Evolutionary conservation across 345 rosid genomes (phyloP), one percentile per base, ranked within the genome.

Genomic region (Gossypium australe): DNA sequence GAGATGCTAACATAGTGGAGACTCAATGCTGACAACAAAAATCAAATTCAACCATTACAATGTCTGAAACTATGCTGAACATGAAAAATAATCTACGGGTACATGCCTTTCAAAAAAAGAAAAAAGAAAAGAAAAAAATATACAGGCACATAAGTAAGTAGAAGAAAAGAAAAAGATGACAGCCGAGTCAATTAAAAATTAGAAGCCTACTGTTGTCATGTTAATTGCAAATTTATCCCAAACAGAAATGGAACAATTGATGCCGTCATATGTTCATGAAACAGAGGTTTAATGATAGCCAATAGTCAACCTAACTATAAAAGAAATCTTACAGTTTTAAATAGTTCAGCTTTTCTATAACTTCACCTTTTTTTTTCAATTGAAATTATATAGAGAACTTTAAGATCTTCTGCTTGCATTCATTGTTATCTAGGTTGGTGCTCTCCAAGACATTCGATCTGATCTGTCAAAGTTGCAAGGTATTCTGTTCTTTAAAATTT

Each of bases 381-480:
- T 41, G 57, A 67, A 13, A 48, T 53, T 13, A 55, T 38, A 16
- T 8, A 9, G 52, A 58, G 44, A 69, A 56, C 51, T 75, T 77
- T 77, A 71, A 41, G 34, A 73, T 78, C 67, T 75, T 64, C 43
- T 79, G 77, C 65, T 48, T 48, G 73, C 51, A 13, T 72, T 65
- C 13, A 74, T 48, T 41, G 16, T 24, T 25, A 68, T 75, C 64
- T 79, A 95, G 99, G 99, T 95, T 79, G 98, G 99, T 70, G 97
- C 98, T 76, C 97, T 95, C 84, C 99, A 93, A 92, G 99, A 95
- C 82, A 89, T 95, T 67, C 87, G 97, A 84, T 91, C 98, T 80
- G 99, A 93, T 88, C 84, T 95, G 78, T 80, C 89, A 75, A 93
- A 95, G 84, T 80, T 95, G 86, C 87, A 93, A 51, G 98, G 98